Conservation (phyloP, 768 basidiomycete genomes). For the Lentinula raphanica region DNA sequence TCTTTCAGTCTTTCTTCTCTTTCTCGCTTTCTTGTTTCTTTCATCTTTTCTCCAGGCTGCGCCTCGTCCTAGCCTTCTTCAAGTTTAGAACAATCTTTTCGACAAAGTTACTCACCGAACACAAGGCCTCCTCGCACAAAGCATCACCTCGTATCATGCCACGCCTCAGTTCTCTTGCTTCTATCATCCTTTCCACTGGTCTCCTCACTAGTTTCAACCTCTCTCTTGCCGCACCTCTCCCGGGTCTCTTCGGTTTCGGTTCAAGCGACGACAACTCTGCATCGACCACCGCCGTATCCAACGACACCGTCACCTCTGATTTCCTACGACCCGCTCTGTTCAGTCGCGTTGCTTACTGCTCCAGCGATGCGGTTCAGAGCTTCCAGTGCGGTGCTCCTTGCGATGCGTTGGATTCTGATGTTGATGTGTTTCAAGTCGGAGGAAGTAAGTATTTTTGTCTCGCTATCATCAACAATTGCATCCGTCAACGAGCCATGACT, state of each 20-base stretch:
- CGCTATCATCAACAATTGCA: too few relatives aligned
- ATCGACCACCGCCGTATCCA: slow-evolving; percentile 5
- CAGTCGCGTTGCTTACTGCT: slow-evolving; percentile 33
- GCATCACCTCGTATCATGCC: neutral
- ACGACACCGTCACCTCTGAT: slow-evolving; percentile 6
- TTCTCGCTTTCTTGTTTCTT: too few relatives aligned
- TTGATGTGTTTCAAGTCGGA: slow-evolving; percentile 24
- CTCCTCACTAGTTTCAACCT: neutral
- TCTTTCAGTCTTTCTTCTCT: neutral
- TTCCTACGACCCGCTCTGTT: slow-evolving; percentile 29
- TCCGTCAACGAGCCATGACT: too few relatives aligned
- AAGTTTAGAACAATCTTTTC: neutral
- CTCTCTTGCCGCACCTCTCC: neutral
- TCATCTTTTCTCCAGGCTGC: neutral
- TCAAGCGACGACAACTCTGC: slow-evolving; percentile 6
- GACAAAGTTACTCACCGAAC: neutral
- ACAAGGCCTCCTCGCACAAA: neutral
- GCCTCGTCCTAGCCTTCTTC: neutral
- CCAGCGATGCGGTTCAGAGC: slow-evolving; percentile 22
- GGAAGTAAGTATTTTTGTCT: slow-evolving; percentile 21
- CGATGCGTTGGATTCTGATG: slow-evolving; percentile 19
- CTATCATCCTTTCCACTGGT: neutral
- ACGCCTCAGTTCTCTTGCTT: neutral
- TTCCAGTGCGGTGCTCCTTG: slow-evolving; percentile 32
- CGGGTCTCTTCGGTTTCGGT: slow-evolving; percentile 4